Base-by-base conservation (phyloP, 176 grass and related monocot species). In the Hsuehochloa calcarea region DNA sequence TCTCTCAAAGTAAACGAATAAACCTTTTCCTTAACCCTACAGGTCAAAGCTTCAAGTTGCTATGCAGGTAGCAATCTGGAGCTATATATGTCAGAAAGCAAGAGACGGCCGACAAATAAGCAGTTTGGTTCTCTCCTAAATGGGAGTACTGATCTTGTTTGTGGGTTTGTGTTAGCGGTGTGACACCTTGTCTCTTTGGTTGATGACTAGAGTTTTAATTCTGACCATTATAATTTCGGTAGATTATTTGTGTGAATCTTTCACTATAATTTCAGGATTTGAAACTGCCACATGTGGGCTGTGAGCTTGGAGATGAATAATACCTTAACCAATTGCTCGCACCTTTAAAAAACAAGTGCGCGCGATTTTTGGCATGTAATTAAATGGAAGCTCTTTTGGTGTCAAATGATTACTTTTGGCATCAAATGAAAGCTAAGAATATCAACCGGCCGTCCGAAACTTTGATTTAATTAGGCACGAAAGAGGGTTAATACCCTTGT, bases 1-100 rank as follows among this genome's bases (percentile, higher is more conserved):
- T 82, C n/a, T 47, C 45, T 27, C 72, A 49, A 90, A 82, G 27
- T 59, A 82, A 78, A 81, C 10, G 5, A 70, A 66, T 34, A 74
- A 84, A 65, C 31, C 31, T 78, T 67, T 10, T 78, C 54, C 22
- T 65, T 47, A 49, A 80, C 47, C 55, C 74, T 58, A 68, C 31
- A 83, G 35, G 65, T 84, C 80, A 88, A 88, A 71, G 44, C 25
- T 88, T 88, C 74, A 65, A 78, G 55, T 64, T 77, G 81, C 35
- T 29, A 55, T 55, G 34, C 37, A 82, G 23, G 14, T 59, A 60
- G 47, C 29, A 75, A 16, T 52, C 44, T 51, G 6, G 8, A 55
- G 22, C 22, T 2, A 81, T n/a, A n/a, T n/a, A n/a, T 55, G 79
- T 54, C 31, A 81, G 20, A 68, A 81, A 68, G 46, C 31, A 9